Percentiles rank a stretch among this genome's conserved stretches.
phyloP scores from a whole-genome alignment of 768 basidiomycete genomes.

The Agaricus sinodeliciosus region DNA sequence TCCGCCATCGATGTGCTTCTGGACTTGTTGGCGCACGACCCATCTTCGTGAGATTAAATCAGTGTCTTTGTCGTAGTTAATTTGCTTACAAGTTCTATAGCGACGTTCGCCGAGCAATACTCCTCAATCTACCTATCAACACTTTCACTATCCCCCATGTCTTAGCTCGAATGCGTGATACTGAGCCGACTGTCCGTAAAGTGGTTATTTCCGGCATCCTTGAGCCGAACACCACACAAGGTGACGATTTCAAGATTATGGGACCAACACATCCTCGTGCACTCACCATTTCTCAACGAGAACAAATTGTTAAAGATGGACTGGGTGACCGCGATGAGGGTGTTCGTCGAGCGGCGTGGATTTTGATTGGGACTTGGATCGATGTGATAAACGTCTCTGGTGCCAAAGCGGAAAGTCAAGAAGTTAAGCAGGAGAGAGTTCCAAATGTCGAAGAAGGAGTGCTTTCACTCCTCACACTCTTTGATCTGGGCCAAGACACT shows the following conservation, averaged over 20 bases:
- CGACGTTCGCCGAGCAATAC: conserved; percentile 79
- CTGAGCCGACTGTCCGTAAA: conserved; percentile 68
- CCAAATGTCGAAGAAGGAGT: conserved; percentile 28
- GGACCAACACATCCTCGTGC: conserved; percentile 57
- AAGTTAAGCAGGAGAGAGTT: conserved; percentile 12
- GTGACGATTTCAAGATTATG: conserved; percentile 22
- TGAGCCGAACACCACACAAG: conserved; percentile 26
- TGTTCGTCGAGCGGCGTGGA: conserved; percentile 67
- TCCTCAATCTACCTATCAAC: conserved; percentile 64
- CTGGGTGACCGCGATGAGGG: conserved; percentile 76
- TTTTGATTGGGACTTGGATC: conserved; percentile 72
- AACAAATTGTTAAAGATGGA: conserved; percentile 73
- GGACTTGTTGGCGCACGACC: conserved; percentile 63
- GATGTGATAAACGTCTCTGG: conserved; percentile 36
- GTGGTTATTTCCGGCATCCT: conserved; percentile 63
- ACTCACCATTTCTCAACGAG: conserved; percentile 67
- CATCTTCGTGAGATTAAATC: conserved; percentile 55
- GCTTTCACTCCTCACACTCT: conserved; percentile 44
- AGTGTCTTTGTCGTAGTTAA: neutral
- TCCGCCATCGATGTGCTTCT: conserved; percentile 56
- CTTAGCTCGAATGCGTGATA: conserved; percentile 73
- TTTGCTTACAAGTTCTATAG: conserved; percentile 27
- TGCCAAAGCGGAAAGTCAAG: conserved; percentile 24
- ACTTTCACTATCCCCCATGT: conserved; percentile 53
- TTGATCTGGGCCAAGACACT: conserved; percentile 51